Conservation (phyloP, 2,329 filamentous ascomycete species). For the Rhinocladiella similis region DNA sequence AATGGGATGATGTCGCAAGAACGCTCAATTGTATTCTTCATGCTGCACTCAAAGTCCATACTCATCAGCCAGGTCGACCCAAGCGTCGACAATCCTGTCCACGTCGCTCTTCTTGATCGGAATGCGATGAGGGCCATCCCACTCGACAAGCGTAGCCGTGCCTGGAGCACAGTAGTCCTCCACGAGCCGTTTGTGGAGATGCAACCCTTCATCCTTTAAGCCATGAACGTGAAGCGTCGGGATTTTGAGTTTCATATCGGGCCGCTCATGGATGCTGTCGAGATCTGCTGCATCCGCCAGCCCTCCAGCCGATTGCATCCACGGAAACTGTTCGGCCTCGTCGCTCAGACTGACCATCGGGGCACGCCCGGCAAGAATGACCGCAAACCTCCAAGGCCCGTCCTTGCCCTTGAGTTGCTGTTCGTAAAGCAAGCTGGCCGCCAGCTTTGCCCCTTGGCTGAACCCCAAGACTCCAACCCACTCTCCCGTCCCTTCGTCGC, state of each 20-base stretch:
- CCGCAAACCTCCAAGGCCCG: conserved; percentile 57
- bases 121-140: conserved; percentile 71
- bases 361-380: conserved; percentile 62
- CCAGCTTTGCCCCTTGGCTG: conserved; percentile 66
- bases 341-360: conserved; percentile 49
- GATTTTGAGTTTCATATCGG: conserved; percentile 51
- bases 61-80: conserved; percentile 53
- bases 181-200: conserved; percentile 58
- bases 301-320: conserved; percentile 30
- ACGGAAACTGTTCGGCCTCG: conserved; percentile 25
- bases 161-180: conserved; percentile 60
- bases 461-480: conserved; percentile 66
- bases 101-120: conserved; percentile 70
- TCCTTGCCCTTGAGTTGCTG: conserved; percentile 54
- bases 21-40: too few relatives aligned
- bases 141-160: conserved; percentile 63
- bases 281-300: conserved; percentile 26
- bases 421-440: conserved; percentile 58
- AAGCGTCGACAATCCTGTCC: conserved; percentile 53
- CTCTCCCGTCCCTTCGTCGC: conserved; percentile 56
- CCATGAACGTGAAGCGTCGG: conserved; percentile 72
- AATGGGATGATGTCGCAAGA: not conserved
- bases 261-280: conserved; percentile 30
- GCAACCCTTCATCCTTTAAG: conserved; percentile 58
- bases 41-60: conserved; percentile 40